These are phyloP conservation scores for Hirschfeldia incana DNA, from an alignment of 345 rosid genomes.

Conservation along the genomic window DNA sequence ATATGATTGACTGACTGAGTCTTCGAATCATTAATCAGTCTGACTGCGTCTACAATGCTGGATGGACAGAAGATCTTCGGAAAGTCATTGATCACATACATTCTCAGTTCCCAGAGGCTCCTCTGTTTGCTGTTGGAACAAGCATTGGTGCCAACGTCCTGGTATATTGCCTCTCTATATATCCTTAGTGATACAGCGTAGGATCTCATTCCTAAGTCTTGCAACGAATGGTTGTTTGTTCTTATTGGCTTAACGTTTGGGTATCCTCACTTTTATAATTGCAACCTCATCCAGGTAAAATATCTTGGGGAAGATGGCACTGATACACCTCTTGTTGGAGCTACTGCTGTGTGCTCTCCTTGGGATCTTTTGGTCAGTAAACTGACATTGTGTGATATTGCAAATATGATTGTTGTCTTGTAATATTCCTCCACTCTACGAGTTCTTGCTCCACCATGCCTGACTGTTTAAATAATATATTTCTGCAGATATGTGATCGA, in stretches of 20 bases:
- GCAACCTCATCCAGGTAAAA: constrained; percentile 60
- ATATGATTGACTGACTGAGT: constrained; percentile 2
- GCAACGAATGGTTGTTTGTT: not conserved
- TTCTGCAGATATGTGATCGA: constrained; percentile 78
- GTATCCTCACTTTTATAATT: not conserved
- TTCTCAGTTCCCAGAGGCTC: constrained; percentile 67
- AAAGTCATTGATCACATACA: constrained; percentile 62
- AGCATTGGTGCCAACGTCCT: constrained; percentile 92
- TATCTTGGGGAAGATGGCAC: constrained; percentile 90
- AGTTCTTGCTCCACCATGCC: not conserved
- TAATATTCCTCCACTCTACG: too few relatives aligned
- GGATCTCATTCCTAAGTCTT: too few relatives aligned
- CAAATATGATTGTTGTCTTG: not conserved
- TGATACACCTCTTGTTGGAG: constrained; percentile 74
- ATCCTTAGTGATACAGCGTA: too few relatives aligned
- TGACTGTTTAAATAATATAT: not conserved
- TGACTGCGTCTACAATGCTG: constrained; percentile 90
- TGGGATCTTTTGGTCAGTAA: constrained; percentile 94
- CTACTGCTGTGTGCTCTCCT: constrained; percentile 83
- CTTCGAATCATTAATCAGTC: constrained; percentile 49
- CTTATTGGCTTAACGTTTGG: not conserved
- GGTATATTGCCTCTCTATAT: constrained; percentile 43
- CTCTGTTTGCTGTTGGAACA: constrained; percentile 79
- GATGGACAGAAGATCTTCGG: constrained; percentile 85
- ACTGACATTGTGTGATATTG: not conserved